Base-by-base conservation (phyloP, 1,284 basidiomycete species). In the Leccinum fallax region DNA sequence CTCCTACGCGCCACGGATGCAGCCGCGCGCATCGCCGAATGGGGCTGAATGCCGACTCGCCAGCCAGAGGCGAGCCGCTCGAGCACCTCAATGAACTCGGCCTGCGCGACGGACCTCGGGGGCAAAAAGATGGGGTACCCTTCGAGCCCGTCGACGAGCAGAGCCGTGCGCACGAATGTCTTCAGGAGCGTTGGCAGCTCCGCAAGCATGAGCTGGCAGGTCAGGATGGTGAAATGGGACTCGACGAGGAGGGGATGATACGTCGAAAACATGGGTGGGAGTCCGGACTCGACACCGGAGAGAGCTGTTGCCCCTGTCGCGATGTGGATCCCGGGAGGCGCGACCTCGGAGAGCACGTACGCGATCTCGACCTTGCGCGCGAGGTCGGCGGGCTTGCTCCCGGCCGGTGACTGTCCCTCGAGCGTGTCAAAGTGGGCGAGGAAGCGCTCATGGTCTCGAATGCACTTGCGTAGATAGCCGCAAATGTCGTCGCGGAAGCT, bases 191-290 rank as follows among this genome's bases (percentile, higher is more conserved):
- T 74, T 6, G 80, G 69, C 67, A 93, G 86, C 65, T 93, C 89
- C 2, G 86, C 91, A 11, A 93, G 82, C 80, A 94, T 83, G 59
- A 94, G 78, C 56, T 85, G 78, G 65, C 85, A 86, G 62, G 92
- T 79, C 34, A 94, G 79, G 58, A 92, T 80, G 63, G 84, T 89
- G 77, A 89, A 94, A 71, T 91, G 87, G 6, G 91, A 86, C 72
- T 94, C 92, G 61, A 93, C 87, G 55, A 94, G 83, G 38, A 94
- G 81, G 8, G 92, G 92, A 67, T 94, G 92, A 71, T 94, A 94
- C 1, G 92, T 92, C 59, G 92, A 91, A 76, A 91, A 89, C 69
- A 83, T 81, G 28, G 85, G 73, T 1, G 83, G 81, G 6, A 72
- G 78, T 62, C 63, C 79, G 70, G 62, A 74, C 54, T 54, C 78